A percentile compares a stretch with the other conserved stretches of the same genome.
Evolutionary conservation across 2,329 filamentous ascomycete genomes (phyloP).

Genomic region (Fusarium sp.): DNA sequence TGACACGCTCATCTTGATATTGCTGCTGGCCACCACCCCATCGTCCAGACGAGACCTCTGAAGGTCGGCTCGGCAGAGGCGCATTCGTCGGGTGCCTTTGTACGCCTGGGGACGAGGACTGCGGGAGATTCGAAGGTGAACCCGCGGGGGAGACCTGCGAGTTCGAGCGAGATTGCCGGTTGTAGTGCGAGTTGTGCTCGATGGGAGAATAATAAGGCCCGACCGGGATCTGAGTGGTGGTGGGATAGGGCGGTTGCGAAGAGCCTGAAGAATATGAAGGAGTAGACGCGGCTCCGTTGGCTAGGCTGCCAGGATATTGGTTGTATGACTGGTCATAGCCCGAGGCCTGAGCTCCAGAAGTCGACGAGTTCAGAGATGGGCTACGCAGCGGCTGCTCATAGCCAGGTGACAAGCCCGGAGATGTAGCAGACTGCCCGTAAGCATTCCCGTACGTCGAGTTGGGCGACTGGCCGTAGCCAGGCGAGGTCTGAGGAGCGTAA

Average conservation of each 20-base stretch:
- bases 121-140: slow-evolving; percentile 57
- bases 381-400: slow-evolving; percentile 58
- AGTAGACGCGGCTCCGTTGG: slow-evolving; percentile 55
- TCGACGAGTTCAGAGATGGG: slow-evolving; percentile 46
- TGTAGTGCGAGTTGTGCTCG: slow-evolving; percentile 61
- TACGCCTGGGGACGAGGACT: slow-evolving; percentile 57
- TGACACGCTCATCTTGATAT: slow-evolving; percentile 52
- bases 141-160: slow-evolving; percentile 62
- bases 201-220: slow-evolving; percentile 62
- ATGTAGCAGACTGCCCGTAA: slow-evolving; percentile 44
- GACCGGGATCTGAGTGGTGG: slow-evolving; percentile 64
- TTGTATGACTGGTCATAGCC: slow-evolving; percentile 54
- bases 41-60: slow-evolving; percentile 53
- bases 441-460: slow-evolving; percentile 49
- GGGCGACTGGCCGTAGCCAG: slow-evolving; percentile 53
- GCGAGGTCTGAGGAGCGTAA: slow-evolving; percentile 54
- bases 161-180: slow-evolving; percentile 59
- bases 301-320: slow-evolving; percentile 52
- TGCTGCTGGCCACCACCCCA: slow-evolving; percentile 54
- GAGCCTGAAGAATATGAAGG: slow-evolving; percentile 49
- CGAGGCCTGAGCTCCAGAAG: slow-evolving; percentile 44
- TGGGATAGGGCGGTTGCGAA: slow-evolving; percentile 64
- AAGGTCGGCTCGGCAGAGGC: slow-evolving; percentile 67
- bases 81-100: slow-evolving; percentile 71
- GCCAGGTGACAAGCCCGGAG: slow-evolving; percentile 48